Percentiles rank a stretch among this genome's conserved stretches.
phyloP scores from a whole-genome alignment of 2,329 filamentous ascomycete species.

The Epichloe uncinata region DNA sequence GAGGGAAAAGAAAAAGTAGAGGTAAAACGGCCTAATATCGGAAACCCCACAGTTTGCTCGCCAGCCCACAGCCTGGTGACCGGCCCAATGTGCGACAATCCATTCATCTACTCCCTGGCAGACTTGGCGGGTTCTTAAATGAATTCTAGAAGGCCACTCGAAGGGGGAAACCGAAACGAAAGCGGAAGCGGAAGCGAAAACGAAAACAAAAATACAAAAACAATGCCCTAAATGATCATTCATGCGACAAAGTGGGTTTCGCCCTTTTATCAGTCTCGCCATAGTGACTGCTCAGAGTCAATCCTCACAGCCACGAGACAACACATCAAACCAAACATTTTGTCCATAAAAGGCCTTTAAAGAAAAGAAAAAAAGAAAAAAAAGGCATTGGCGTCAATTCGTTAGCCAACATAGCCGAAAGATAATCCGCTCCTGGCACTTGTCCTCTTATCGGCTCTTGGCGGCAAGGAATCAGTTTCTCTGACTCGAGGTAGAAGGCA shows the following conservation, averaged over 20 bases:
- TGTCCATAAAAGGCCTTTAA: too few species aligned
- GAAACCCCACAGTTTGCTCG: neutral
- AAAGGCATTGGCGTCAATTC: neutral
- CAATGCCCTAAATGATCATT: neutral
- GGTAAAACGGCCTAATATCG: neutral
- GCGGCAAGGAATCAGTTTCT: neutral
- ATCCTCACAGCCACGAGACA: neutral
- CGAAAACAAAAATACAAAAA: too few species aligned
- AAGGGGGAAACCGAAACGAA: too few species aligned
- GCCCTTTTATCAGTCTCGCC: neutral
- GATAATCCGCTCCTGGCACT: neutral
- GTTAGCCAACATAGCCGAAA: neutral
- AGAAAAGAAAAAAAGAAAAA: too few species aligned
- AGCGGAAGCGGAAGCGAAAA: too few species aligned
- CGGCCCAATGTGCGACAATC: neutral
- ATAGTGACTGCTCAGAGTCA: neutral
- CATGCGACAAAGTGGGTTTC: neutral
- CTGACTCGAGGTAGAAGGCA: neutral
- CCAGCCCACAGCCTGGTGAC: neutral
- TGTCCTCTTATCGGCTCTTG: neutral
- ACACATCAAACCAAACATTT: neutral
- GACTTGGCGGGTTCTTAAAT: too few species aligned
- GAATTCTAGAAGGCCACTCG: too few species aligned
- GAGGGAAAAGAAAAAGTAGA: neutral
- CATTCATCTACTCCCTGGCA: too few species aligned